Base-by-base conservation (phyloP, 1,284 basidiomycete genomes). In the Ustilago sp. region DNA sequence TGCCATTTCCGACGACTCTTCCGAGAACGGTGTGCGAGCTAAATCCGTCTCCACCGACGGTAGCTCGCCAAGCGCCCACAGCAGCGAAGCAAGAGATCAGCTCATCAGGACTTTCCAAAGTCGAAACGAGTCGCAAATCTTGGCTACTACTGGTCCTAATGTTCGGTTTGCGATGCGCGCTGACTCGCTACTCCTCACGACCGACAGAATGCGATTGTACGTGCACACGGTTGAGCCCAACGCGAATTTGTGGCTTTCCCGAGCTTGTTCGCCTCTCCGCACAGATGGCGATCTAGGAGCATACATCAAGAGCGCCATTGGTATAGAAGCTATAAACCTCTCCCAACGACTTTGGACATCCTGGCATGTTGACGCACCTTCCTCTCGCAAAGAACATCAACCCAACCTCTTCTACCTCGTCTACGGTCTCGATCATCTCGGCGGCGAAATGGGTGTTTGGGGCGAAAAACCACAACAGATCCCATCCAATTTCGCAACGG, bases 381-480 rank as follows among this genome's bases (percentile, higher is more conserved):
- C 72, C 2, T 9, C 55, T 11, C 38, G 48, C 15, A 67, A 68
- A 23, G 76, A 78, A 35, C 72, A 74, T 51, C 76, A 78, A 59
- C 76, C 76, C 8, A 78, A 78, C 19, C 60, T 78, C 9, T 78
- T 78, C 50, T 75, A 72, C 63, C 68, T 78, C 19, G 76, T 78
- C 36, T 78, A 70, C 56, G 76, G 76, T 3, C 63, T 78, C 32
- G 76, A 78, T 28, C 76, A 78, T 34, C 72, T 78, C 19, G 76
- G 76, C 8, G 76, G 65, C 35, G 72, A 78, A 60, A 74, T 78
- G 72, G 72, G 68, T 31, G 68, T 78, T 12, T 78, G 72, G 76
- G 68, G 68, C 45, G 67, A 72, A 19, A 78, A 78, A 47, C 63
- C 74, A n/a, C 61, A 72, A 36, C 62, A 62, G 34, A 32, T 45